Percentiles rank a stretch among this genome's conserved stretches.
These are phyloP conservation scores for Herpetomonas tarakana DNA, from an alignment of 208 protist species.

Conservation along the genomic window DNA sequence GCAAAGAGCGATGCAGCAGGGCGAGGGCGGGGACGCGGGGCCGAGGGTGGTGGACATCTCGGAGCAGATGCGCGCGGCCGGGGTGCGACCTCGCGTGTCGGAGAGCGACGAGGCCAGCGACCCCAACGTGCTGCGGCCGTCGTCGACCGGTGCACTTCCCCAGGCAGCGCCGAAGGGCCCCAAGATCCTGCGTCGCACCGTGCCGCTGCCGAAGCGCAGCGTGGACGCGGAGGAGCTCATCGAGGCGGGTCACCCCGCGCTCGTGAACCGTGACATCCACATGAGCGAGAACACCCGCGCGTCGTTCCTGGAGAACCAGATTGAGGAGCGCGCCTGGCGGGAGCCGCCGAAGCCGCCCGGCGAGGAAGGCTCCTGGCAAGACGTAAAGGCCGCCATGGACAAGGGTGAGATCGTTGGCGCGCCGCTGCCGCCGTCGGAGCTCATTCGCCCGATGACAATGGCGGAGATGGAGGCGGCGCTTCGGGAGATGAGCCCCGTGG, in stretches of 20 bases:
- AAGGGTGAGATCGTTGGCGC: conserved; percentile 60
- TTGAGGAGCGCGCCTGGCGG: conserved; percentile 85
- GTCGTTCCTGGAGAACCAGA: conserved; percentile 77
- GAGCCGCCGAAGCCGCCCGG: conserved; percentile 83
- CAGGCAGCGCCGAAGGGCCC: conserved; percentile 15
- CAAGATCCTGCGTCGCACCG: conserved; percentile 71
- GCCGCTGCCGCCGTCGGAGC: conserved; percentile 37
- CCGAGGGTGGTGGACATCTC: not conserved
- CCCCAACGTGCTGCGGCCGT: not conserved
- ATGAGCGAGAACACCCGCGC: conserved; percentile 67
- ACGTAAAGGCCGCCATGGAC: conserved; percentile 77
- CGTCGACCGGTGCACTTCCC: not conserved
- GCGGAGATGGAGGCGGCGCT: conserved; percentile 65
- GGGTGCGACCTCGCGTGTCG: not conserved
- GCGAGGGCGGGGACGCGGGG: not conserved
- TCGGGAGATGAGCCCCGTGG: conserved; percentile 43
- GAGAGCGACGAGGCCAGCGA: conserved; percentile 2
- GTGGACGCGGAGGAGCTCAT: conserved; percentile 63
- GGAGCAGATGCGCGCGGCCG: not conserved
- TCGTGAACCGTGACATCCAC: conserved; percentile 54
- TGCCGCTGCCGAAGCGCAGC: conserved; percentile 57
- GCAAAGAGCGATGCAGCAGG: not conserved
- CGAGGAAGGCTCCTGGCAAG: conserved; percentile 83
- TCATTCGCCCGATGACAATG: conserved; percentile 73
- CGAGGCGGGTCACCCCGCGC: conserved; percentile 69